Base-by-base conservation (phyloP, 768 basidiomycete genomes). In the Lactarius hengduanensis region DNA sequence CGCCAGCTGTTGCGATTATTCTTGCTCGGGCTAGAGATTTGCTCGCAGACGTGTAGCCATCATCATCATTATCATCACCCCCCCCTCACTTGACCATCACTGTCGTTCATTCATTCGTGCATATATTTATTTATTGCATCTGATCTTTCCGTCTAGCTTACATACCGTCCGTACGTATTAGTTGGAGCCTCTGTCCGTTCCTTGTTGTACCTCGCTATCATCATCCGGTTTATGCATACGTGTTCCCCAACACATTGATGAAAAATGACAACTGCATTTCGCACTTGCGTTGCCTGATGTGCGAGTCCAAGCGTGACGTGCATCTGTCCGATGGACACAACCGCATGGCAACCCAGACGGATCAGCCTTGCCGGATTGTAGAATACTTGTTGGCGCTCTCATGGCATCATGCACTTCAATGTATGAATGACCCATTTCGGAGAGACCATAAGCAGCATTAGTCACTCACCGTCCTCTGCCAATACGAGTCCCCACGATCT, bases 101-200 rank as follows among this genome's bases (percentile, higher is more conserved):
- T 54, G 34, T 59, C 66, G 20, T 36, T 59, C 57, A 34, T 59
- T 62, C 28, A n/a, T 41, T 58, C 57, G 56, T 62, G 57, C 57
- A 67, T 63, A 67, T 63, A 63, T 28, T 56, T 18, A 26, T 50
- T 58, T 53, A n/a, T 58, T 63, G 57, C n/a, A 66, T 59, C 50
- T 55, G 47, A 59, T 53, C 50, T 50, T 10, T 38, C 8, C 62
- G 15, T 32, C 34, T 55, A 59, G 3, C 9, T 28, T 45, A 67
- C 64, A 67, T 62, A 43, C 38, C 15, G 1, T 6, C 41, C 28
- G 11, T 59, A 55, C 66, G 9, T 59, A 34, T 34, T 34, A 28
- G 40, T 59, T n/a, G 40, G 59, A 30, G 28, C 40, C 56, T 30
- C 28, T 50, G 22, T 6, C 18, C 3, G 11, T 61, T 26, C 8